Base-by-base conservation (phyloP, 2,329 filamentous ascomycete species). In the Aspergillus sclerotialis region DNA sequence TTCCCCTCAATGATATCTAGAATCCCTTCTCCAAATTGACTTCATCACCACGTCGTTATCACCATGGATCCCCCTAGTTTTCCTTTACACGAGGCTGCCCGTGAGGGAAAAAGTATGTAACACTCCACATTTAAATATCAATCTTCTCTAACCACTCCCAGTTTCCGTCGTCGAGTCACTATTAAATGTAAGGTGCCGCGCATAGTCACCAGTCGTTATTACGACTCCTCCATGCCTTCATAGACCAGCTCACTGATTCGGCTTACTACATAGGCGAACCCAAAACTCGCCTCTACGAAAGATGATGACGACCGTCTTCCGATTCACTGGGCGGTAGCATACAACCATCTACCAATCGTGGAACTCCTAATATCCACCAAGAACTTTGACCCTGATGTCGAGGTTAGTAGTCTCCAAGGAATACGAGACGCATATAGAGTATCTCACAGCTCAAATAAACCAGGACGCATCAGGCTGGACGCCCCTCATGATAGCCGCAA, bases 251-350 rank as follows among this genome's bases (percentile, higher is more conserved):
- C 10, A 16, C 11, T 14, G 33, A 48, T 14, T 48, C 28, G 3
- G 29, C 4, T 9, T 7, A 5, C 26, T 28, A 28, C 13, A 14
- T 14, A 90, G 82, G 78, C 80, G 46, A 88, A 94, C 53, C 80
- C 84, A 2, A 89, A 84, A 52, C 75, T 93, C 25, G 80, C 85
- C 16, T 71, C 67, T 38, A 78, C 80, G 51, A 70, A 68, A 52
- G 92, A 98, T 53, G 82, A 85, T 31, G 92, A 98, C 59, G 86
- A 87, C 11, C 84, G 92, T 28, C 76, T 94, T 24, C 82, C 92
- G 2, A 79, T 96, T 37, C 92, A 98, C 69, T 98, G 92, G 92
- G 90, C 92, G 0, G 78, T 80, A 2, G 92, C 89, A 14, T 83
- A 84, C 60, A 93, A 92, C 57, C 81, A 79, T 46, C 64, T 82